Base-by-base conservation (phyloP, 2,329 filamentous ascomycete genomes). In the Fusarium temperatum region DNA sequence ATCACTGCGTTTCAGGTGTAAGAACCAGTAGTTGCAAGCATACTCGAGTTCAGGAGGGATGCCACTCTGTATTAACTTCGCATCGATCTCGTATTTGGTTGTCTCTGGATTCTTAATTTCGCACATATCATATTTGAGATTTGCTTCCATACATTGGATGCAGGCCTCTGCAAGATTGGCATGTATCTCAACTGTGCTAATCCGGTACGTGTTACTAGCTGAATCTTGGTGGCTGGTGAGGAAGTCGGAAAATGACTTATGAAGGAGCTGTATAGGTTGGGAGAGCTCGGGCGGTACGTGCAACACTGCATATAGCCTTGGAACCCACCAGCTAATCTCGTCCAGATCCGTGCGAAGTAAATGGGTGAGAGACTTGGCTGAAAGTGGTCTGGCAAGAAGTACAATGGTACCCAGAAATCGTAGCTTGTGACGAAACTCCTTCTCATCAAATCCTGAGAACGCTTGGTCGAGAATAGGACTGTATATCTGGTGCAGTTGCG, bases 381-480 rank as follows among this genome's bases (percentile, higher is more conserved):
- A 44, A 0, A 44, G n/a, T 17, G 41, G 41, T 8, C 15, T 44
- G 10, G 15, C 41, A 8, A 44, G 41, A 24, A 44, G 41, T 44
- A 44, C 10, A 24, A 44, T 8, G 6, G n/a, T 24, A 44, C 41
- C 41, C 0, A 44, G n/a, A 44, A 24, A 44, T 4, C 10, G 15
- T 18, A 18, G 1, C 10, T 44, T 44, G 0, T 24, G 41, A 18
- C 1, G 9, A 8, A 44, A 44, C n/a, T 44, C 41, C 0, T 8
- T 2, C 5, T 44, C n/a, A 8, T 18, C n/a, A 18, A 44, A 44
- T 0, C 41, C 41, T 7, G 0, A 24, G n/a, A 24, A 18, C 1
- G n/a, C n/a, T 44, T 44, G 41, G 4, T 44, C 41, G 10, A 44
- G 41, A 17, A 44, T 18, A 44, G 41, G 41, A 5, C 6, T 18